Conservation (phyloP, 805 yeast species). For the Pichia occidentalis region DNA sequence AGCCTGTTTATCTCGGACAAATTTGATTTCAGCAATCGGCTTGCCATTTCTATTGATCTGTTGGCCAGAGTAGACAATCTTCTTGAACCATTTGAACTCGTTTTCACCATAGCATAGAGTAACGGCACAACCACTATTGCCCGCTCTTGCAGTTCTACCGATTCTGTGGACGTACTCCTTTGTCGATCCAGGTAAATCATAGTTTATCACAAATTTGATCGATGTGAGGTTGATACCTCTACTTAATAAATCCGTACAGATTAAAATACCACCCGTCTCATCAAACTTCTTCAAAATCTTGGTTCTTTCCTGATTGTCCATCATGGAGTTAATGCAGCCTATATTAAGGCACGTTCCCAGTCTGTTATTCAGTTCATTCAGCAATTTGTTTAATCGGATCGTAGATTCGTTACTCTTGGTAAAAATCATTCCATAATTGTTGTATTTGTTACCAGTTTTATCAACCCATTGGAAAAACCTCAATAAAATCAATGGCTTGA, state of each 20-base stretch:
- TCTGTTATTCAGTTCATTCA: constrained; percentile 35
- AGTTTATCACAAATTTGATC: constrained; percentile 73
- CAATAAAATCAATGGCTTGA: constrained; percentile 71
- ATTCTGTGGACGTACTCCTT: constrained; percentile 94
- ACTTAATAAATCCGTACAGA: constrained; percentile 89
- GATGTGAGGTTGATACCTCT: constrained; percentile 83
- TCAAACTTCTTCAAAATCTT: constrained; percentile 57
- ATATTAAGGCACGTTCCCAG: constrained; percentile 21
- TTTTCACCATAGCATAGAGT: constrained; percentile 71
- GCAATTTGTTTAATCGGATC: constrained; percentile 63
- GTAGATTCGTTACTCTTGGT: constrained; percentile 81
- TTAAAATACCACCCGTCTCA: constrained; percentile 41
- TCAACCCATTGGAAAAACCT: constrained; percentile 39
- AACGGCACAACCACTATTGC: constrained; percentile 66
- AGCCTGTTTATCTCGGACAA: constrained; percentile 18
- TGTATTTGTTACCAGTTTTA: constrained; percentile 26
- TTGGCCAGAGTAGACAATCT: constrained; percentile 37
- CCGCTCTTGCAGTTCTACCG: constrained; percentile 97
- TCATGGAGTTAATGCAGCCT: constrained; percentile 52
- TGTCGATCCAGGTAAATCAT: constrained; percentile 82
- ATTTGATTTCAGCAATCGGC: constrained; percentile 29
- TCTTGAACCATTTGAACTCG: constrained; percentile 61
- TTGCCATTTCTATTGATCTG: constrained; percentile 47
- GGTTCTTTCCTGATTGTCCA: constrained; percentile 45
- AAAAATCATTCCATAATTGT: constrained; percentile 48